Evolutionary conservation across 1,284 basidiomycete genomes (phyloP).

Genomic region (Cutaneotrichosporon spelunceum): DNA sequence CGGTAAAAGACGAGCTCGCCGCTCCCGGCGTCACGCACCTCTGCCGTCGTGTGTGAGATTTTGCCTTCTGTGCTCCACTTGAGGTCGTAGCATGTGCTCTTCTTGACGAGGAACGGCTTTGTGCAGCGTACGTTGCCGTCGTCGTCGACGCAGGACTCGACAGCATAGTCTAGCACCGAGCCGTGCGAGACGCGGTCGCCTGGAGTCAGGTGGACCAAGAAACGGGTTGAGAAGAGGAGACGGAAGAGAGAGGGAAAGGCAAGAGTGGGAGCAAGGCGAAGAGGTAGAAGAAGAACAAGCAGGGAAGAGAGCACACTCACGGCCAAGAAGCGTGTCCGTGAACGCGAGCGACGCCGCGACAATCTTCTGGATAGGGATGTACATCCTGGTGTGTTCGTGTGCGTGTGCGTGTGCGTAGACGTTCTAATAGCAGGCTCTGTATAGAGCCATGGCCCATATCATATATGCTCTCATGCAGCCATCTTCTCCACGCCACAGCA

Average conservation of each 20-base stretch:
- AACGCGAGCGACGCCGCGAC: conserved; percentile 40
- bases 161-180: conserved; percentile 45
- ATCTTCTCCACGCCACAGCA: too few relatives aligned
- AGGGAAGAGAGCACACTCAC: too few relatives aligned
- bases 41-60: conserved; percentile 50
- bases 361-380: conserved; percentile 43
- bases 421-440: too few relatives aligned
- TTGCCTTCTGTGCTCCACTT: conserved; percentile 49
- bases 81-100: conserved; percentile 47
- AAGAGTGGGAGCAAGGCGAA: too few relatives aligned
- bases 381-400: conserved; percentile 30
- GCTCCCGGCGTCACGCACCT: conserved; percentile 46
- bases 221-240: conserved; percentile 2
- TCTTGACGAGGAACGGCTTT: conserved; percentile 47
- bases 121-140: conserved; percentile 46
- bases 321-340: conserved; percentile 27
- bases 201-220: background rate
- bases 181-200: conserved; percentile 33
- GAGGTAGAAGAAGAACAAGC: too few relatives aligned
- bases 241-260: too few relatives aligned
- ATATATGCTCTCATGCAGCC: too few relatives aligned
- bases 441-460: too few relatives aligned
- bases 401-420: too few relatives aligned
- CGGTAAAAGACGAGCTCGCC: conserved; percentile 49
- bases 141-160: conserved; percentile 47